phyloP scores from a whole-genome alignment of 2,329 filamentous ascomycete genomes.

The Fusarium acutatum region DNA sequence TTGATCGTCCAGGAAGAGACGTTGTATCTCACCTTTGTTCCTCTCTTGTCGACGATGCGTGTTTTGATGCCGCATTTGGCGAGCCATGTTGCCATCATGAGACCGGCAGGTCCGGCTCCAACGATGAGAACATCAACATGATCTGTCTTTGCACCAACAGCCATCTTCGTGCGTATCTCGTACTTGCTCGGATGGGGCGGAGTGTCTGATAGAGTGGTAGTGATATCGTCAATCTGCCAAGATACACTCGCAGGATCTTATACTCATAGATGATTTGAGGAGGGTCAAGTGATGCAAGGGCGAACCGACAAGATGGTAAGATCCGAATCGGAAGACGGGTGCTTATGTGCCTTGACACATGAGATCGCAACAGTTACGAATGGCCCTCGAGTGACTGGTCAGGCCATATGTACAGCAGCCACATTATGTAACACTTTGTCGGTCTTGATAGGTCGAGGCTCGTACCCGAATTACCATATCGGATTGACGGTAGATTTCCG shows the following conservation, averaged over 20 bases:
- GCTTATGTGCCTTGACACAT: neutral
- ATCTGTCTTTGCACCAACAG: neutral
- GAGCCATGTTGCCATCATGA: slow-evolving; percentile 8
- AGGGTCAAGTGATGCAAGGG: neutral
- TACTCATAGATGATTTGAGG: neutral
- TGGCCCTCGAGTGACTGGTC: neutral
- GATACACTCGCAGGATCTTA: neutral
- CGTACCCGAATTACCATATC: neutral
- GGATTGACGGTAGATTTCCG: neutral
- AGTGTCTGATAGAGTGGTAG: neutral
- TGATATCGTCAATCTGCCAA: neutral
- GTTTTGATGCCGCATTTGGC: slow-evolving; percentile 21
- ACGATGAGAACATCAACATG: slow-evolving; percentile 1
- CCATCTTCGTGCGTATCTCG: neutral
- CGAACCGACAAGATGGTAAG: neutral
- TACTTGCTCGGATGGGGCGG: rapidly evolving
- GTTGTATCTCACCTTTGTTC: slow-evolving; percentile 11
- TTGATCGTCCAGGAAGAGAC: neutral
- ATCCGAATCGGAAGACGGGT: neutral
- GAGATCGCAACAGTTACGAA: neutral
- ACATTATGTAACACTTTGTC: neutral
- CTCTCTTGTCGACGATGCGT: slow-evolving; percentile 23
- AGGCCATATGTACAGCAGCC: neutral
- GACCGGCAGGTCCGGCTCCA: neutral
- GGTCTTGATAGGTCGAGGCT: neutral